phyloP scores from a whole-genome alignment of 2,329 filamentous ascomycete genomes.

The Colletotrichum shisoi region DNA sequence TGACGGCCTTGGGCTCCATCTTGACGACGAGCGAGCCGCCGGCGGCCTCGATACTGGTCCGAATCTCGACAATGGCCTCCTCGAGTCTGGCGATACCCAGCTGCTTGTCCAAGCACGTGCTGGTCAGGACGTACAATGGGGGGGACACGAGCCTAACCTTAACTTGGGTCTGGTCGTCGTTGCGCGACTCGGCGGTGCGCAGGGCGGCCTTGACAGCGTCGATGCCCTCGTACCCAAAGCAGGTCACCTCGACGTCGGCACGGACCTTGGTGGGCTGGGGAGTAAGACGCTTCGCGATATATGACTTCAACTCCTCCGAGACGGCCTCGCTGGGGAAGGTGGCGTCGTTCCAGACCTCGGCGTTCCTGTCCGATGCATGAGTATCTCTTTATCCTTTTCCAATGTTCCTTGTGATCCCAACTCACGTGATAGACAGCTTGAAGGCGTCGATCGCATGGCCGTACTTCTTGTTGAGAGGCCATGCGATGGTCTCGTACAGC shows the following conservation, averaged over 20 bases:
- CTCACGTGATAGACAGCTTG: constrained; percentile 97
- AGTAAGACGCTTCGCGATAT: constrained; percentile 96
- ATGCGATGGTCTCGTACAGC: constrained; percentile 92
- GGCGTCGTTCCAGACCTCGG: constrained; percentile 94
- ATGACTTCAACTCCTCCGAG: constrained; percentile 87
- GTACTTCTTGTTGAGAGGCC: constrained; percentile 97
- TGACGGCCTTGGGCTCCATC: constrained; percentile 99
- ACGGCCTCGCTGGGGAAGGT: constrained; percentile 85
- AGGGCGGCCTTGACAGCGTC: constrained; percentile 96
- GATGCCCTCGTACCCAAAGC: constrained; percentile 96
- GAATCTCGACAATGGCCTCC: constrained; percentile 87
- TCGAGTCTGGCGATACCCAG: constrained; percentile 84
- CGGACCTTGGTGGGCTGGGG: constrained; percentile 99
- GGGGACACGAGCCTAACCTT: constrained; percentile 99
- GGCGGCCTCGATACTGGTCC: constrained; percentile 77
- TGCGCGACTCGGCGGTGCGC: constrained; percentile 87
- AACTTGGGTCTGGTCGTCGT: constrained; percentile 91
- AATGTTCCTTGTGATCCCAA: constrained; percentile 32
- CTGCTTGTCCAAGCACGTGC: constrained; percentile 92
- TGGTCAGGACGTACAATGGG: constrained; percentile 94
- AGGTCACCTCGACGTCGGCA: constrained; percentile 95
- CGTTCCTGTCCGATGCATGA: constrained; percentile 68
- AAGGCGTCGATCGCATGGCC: constrained; percentile 97
- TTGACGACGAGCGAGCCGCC: constrained; percentile 86
- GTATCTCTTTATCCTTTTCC: not conserved